Evolutionary conservation across 495 filamentous ascomycete genomes (phyloP), one percentile per base, ranked within the genome.

Genomic region (Daldinia caldariorum): DNA sequence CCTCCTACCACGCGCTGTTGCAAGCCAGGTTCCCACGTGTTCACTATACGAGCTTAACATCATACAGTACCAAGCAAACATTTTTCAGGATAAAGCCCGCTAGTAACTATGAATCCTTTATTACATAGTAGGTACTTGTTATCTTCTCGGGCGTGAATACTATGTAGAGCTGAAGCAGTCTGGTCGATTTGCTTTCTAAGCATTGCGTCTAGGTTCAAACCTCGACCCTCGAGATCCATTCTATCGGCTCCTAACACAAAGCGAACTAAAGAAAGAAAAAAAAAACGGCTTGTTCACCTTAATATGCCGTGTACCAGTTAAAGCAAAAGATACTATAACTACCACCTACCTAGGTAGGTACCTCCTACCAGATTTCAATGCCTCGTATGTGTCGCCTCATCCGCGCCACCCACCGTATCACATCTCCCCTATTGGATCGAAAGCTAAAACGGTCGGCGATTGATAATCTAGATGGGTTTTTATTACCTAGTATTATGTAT

Each of bases 1-100:
- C 53, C 47, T n/a, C 37, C 47, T 57, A 35, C 34, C 34, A 10
- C 51, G 53, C n/a, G 20, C 20, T 34, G 14, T 56, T 22, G n/a
- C 58, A 18, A 38, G 31, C 18, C 20, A 10, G 31, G 51, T 34
- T 56, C 34, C 32, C 32, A 62, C n/a, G 31, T 43, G 65, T 68
- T 68, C 62, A 54, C 60, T 39, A 37, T 63, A 59, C 66, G 63
- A 37, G 16, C 32, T 31, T 29, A 53, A 34, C 31, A 35, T 14
- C 14, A 45, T 54, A 10, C 26, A 26, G 26, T 26, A 45, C 22
- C 37, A 69, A 69, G 54, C 66, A 63, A 69, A 69, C 60, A 69
- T 49, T 13, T 16, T 34, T 26, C 26, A 58, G 10, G 35, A 54
- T 20, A 58, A 26, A 50, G 41, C 18, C 54, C 35, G 37, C 66